Conservation (phyloP, 768 basidiomycete genomes). For the Clavaria fumosa region DNA sequence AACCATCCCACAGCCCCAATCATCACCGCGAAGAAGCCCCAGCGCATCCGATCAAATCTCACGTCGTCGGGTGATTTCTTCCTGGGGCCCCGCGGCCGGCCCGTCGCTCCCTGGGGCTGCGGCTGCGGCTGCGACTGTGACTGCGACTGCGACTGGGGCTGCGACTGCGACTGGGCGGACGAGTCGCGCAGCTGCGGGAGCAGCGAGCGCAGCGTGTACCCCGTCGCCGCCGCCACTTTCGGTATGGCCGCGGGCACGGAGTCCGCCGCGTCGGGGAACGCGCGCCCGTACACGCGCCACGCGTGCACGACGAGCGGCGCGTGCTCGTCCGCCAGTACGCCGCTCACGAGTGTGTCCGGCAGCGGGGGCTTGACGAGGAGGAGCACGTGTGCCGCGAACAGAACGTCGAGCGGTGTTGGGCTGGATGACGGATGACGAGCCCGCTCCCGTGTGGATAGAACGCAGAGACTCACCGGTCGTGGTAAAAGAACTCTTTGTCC, state of each 20-base stretch:
- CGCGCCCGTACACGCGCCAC: conserved; percentile 26
- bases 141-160: no score
- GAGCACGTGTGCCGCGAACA: conserved; percentile 54
- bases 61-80: no score
- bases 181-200: conserved; percentile 14
- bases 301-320: conserved; percentile 45
- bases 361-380: conserved; percentile 43
- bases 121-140: no score
- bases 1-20: no score
- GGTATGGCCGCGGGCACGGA: conserved; percentile 9
- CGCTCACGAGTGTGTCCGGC: conserved; percentile 42
- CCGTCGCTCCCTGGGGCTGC: no score
- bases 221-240: no score
- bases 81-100: no score
- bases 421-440: conserved; percentile 20
- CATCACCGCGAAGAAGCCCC: no score
- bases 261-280: conserved; percentile 13
- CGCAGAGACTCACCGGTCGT: conserved; percentile 24
- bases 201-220: conserved; percentile 25
- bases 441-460: neutral
- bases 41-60: no score
- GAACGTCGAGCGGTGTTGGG: conserved; percentile 45
- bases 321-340: conserved; percentile 39
- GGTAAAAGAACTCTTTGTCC: conserved; percentile 34
- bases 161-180: no score